Base-by-base conservation (phyloP, 345 rosid species). In the Hypericum androsaemum region DNA sequence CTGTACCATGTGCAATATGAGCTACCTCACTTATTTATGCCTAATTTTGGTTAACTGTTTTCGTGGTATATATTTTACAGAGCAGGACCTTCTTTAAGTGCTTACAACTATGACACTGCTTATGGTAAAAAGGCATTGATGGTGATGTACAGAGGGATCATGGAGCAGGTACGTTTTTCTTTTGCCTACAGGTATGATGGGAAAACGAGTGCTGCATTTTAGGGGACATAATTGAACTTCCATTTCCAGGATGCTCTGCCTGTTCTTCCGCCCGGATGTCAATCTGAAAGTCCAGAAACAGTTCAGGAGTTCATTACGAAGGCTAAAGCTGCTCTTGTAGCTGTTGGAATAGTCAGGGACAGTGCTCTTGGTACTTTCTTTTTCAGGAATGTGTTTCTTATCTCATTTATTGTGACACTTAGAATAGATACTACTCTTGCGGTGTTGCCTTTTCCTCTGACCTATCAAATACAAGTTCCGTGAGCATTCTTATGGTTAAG, bases 331-430 rank as follows among this genome's bases (percentile, higher is more conserved):
- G 96, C 98, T 43, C 89, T 92, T 37, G 82, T 92, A 54, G 81
- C 98, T 22, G 98, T 92, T 61, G 98, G 98, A 72, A 92, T 90
- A 66, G 95, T 90, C 66, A 79, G 98, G 69, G 98, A 90, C 74
- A 71, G 81, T 60, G 80, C 74, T 63, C 46, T 82, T 53, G 89
- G 98, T 90, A 82, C 15, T 51, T 43, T 52, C 38, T 43, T 47
- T 60, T 59, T 39, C 7, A 13, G n/a, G 28, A 6, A 39, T 17
- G 8, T 1, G 10, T 53, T 45, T 36, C 8, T 22, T 22, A 4
- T 22, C 32, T 22, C 4, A 22, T 22, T 22, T 22, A 22, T 22
- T 22, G 32, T 22, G 32, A 4, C 4, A 4, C 32, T 22, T 22
- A 22, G 4, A 22, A 22, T 22, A 22, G 32, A 22, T 22, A 22